Conservation (phyloP, 495 filamentous ascomycete genomes). For the Cercophora sp. region DNA sequence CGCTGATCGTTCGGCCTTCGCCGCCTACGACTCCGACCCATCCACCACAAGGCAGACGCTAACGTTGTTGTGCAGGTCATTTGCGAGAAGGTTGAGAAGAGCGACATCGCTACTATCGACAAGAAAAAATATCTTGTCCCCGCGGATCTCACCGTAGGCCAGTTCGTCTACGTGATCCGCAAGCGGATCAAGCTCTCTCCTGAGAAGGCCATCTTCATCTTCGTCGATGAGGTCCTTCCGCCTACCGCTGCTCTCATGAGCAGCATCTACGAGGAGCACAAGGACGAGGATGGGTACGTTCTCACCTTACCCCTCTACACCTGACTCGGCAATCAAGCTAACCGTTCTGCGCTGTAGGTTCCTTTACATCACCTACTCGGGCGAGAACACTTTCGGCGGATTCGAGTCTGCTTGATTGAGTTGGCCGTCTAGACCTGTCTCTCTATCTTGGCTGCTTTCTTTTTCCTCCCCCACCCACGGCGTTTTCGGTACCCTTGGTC, state of each 20-base stretch:
- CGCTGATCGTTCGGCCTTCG: conserved; percentile 6
- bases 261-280: conserved; percentile 99
- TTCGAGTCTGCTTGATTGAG: conserved; percentile 29
- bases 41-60: conserved; percentile 5
- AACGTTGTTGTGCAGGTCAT: conserved; percentile 67
- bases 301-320: not conserved
- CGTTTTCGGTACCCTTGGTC: conserved; percentile 15
- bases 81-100: conserved; percentile 99
- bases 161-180: conserved; percentile 99
- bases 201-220: conserved; percentile 99
- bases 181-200: conserved; percentile 99
- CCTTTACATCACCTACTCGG: conserved; percentile 78
- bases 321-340: not conserved
- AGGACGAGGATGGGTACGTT: conserved; percentile 67
- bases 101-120: conserved; percentile 98
- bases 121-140: conserved; percentile 99
- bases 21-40: not conserved
- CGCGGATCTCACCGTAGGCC: conserved; percentile 94
- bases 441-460: not conserved
- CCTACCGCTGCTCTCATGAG: conserved; percentile 98
- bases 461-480: conserved; percentile 16
- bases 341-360: conserved; percentile 33
- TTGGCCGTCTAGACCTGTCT: too few species aligned
- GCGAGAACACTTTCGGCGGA: conserved; percentile 96
- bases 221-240: conserved; percentile 96